Evolutionary conservation across 192 early-diverging fungal species (phyloP).

Genomic region (Rhizoclosmatium globosum): DNA sequence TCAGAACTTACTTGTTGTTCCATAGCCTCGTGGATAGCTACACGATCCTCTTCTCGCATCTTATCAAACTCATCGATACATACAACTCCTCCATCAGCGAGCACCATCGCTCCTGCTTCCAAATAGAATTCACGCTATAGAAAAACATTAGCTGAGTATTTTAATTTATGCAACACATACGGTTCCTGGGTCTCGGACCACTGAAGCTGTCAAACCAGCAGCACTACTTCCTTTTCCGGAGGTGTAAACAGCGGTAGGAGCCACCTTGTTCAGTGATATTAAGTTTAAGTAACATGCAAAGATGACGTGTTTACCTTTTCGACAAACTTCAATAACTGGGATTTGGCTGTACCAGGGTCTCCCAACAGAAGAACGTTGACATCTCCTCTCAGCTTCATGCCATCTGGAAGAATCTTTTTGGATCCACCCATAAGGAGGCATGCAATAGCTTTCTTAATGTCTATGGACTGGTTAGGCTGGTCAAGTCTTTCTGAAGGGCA

Average conservation of each 20-base stretch:
- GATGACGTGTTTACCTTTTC: constrained; percentile 72
- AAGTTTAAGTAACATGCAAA: neutral
- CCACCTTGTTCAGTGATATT: constrained; percentile 55
- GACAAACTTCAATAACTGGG: constrained; percentile 98
- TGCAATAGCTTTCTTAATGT: constrained; percentile 96
- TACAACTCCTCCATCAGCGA: constrained; percentile 98
- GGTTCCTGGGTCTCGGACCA: constrained; percentile 89
- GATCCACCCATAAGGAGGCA: constrained; percentile 97
- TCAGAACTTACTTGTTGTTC: constrained; percentile 80
- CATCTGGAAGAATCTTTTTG: constrained; percentile 94
- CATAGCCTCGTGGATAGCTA: constrained; percentile 99
- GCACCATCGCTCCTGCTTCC: constrained; percentile 99
- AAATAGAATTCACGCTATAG: constrained; percentile 92
- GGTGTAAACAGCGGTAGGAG: constrained; percentile 98
- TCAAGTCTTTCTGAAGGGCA: constrained; percentile 18
- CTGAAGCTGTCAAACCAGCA: constrained; percentile 98
- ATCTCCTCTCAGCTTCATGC: constrained; percentile 96
- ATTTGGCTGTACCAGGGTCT: constrained; percentile 99
- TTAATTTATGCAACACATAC: constrained; percentile 49
- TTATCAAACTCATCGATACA: constrained; percentile 99
- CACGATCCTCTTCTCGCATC: constrained; percentile 99
- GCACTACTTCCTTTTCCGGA: constrained; percentile 99
- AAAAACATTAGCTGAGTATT: constrained; percentile 1
- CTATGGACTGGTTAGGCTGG: constrained; percentile 44
- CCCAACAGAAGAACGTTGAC: constrained; percentile 97